These are phyloP conservation scores for Inga laurina DNA, from an alignment of 306 rosid genomes.

Conservation along the genomic window DNA sequence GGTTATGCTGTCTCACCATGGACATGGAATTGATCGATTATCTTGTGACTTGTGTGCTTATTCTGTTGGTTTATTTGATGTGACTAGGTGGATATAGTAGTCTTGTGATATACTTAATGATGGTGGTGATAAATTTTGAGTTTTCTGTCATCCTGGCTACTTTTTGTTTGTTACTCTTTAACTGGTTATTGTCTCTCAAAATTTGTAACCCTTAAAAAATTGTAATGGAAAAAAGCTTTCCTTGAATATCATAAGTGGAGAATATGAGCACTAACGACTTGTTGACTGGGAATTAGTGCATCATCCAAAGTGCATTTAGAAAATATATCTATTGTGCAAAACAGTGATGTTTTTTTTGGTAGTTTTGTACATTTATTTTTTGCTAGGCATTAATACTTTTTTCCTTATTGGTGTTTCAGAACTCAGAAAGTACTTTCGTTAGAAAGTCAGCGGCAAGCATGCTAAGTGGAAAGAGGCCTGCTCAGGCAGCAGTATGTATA, in stretches of 20 bases:
- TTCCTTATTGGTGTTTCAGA: conserved; percentile 44
- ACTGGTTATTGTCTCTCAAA: neutral
- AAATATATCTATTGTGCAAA: neutral
- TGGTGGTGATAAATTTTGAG: neutral
- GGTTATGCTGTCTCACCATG: neutral
- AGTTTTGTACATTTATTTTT: neutral
- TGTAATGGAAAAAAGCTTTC: neutral
- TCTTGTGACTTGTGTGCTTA: neutral
- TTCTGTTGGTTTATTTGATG: conserved; percentile 5
- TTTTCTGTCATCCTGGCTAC: neutral
- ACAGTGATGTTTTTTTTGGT: neutral
- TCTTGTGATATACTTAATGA: neutral
- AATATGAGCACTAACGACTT: neutral
- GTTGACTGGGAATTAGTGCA: neutral
- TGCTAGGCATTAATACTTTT: neutral
- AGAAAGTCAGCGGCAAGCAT: conserved; percentile 94
- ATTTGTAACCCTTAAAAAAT: neutral
- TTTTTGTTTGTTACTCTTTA: conserved; percentile 4
- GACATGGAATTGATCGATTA: neutral
- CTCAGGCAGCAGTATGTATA: conserved; percentile 78
- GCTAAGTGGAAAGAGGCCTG: conserved; percentile 98
- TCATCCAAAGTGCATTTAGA: neutral
- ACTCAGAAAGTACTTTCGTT: conserved; percentile 66
- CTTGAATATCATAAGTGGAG: conserved; percentile 9
- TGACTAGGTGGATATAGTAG: neutral